Evolutionary conservation across 176 grass and related monocot species (phyloP), one percentile per base, ranked within the genome.

Genomic region (Oryza glaberrima): DNA sequence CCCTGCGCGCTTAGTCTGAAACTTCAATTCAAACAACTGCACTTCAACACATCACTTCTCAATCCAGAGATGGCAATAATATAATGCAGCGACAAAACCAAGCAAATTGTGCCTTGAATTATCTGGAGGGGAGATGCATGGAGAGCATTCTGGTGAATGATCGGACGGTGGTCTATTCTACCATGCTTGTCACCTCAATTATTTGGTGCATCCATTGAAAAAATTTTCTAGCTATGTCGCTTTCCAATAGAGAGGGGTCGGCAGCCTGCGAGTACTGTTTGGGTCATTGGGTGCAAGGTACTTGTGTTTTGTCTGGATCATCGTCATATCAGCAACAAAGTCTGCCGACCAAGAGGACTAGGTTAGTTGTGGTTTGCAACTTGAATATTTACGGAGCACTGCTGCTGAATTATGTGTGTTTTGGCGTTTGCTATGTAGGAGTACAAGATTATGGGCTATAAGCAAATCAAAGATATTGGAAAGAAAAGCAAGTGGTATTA

Each of bases 261-360:
- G 69, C 20, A 11, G 40, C 15, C 1, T 17, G 30, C 4, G 45
- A 68, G 67, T 38, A 10, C 4, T 51, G 19, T 40, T 58, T 58
- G 6, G 17, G 7, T 41, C 40, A 41, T 41, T 41, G 40, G 52
- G 17, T 52, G 49, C 43, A 52, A 44, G 7, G n/a, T 30, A 38
- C 66, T 77, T 45, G 73, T 85, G 28, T 77, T 70, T 12, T 60
- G 69, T n/a, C 5, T 15, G 35, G 4, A 54, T 61, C 46, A 54
- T 61, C 46, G 52, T 72, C 67, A 32, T 44, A 23, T 72, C 67
- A 11, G 11, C 48, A 3, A 13, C 70, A 64, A 41, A 71, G 54
- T 78, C 52, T 66, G 73, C 80, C 67, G 74, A 77, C 86, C 86
- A 69, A 11, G 8, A 87, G 46, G 34, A 81, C 43, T 51, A 23